phyloP scores from a whole-genome alignment of 2,329 filamentous ascomycete genomes.

The Monilinia vaccinii-corymbosi region DNA sequence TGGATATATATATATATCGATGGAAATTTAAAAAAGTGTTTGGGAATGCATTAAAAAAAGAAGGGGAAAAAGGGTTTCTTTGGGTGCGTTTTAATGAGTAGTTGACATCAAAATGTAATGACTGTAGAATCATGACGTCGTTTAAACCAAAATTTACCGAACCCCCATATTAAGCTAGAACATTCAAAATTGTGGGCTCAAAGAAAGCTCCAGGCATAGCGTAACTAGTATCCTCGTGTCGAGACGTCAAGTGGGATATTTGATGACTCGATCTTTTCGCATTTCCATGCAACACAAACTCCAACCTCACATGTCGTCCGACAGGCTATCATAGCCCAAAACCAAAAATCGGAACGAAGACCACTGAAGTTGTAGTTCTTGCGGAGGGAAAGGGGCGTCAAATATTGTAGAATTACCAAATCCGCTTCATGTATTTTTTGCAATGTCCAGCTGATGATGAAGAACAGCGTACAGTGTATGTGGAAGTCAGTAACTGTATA shows the following conservation, averaged over 20 bases:
- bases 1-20: neutral
- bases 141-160: neutral
- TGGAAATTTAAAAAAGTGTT: neutral
- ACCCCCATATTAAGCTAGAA: neutral
- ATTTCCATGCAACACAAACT: neutral
- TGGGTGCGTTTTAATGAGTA: too few relatives aligned
- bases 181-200: too few relatives aligned
- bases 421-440: too few relatives aligned
- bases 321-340: too few relatives aligned
- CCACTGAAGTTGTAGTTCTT: too few relatives aligned
- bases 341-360: too few relatives aligned
- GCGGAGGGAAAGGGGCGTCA: too few relatives aligned
- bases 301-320: neutral
- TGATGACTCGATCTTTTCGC: neutral
- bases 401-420: too few relatives aligned
- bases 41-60: neutral
- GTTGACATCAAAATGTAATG: too few relatives aligned
- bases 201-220: neutral
- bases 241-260: neutral
- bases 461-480: neutral
- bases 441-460: neutral
- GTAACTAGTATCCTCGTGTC: too few relatives aligned
- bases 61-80: neutral
- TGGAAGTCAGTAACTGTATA: neutral
- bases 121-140: too few relatives aligned